phyloP scores from a whole-genome alignment of 228 moss, liverwort and hornwort species.

The Sphagnum fallax region DNA sequence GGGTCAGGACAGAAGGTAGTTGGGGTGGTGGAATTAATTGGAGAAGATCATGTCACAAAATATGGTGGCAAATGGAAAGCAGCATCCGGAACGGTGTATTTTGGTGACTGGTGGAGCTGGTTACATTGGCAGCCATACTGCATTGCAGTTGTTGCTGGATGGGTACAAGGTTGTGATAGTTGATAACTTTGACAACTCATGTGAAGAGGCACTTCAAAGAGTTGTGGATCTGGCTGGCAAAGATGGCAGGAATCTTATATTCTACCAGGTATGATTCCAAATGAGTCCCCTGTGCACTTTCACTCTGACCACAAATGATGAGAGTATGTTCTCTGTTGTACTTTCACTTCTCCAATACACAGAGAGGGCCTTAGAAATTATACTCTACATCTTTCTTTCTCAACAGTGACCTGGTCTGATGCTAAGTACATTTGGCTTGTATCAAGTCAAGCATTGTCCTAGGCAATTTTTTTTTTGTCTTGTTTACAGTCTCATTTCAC shows the following conservation, averaged over 20 bases:
- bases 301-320: too few species aligned
- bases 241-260: conserved; percentile 27
- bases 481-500: too few species aligned
- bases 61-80: conserved; percentile 34
- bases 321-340: too few species aligned
- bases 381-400: too few species aligned
- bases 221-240: conserved; percentile 41
- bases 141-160: conserved; percentile 43
- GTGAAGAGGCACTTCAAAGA: conserved; percentile 58
- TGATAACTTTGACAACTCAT: conserved; percentile 46
- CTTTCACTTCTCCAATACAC: too few species aligned
- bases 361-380: too few species aligned
- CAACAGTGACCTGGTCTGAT: too few species aligned
- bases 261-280: conserved; percentile 17
- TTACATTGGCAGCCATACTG: conserved; percentile 52
- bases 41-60: conserved; percentile 5
- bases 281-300: background rate
- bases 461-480: too few species aligned
- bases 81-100: conserved; percentile 37
- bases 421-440: too few species aligned
- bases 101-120: conserved; percentile 51
- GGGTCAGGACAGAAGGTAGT: background rate
- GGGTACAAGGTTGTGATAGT: conserved; percentile 47
- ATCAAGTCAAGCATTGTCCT: too few species aligned
- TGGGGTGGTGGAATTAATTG: background rate